phyloP scores from a whole-genome alignment of 257 asterid species.

The Penstemon davidsonii region DNA sequence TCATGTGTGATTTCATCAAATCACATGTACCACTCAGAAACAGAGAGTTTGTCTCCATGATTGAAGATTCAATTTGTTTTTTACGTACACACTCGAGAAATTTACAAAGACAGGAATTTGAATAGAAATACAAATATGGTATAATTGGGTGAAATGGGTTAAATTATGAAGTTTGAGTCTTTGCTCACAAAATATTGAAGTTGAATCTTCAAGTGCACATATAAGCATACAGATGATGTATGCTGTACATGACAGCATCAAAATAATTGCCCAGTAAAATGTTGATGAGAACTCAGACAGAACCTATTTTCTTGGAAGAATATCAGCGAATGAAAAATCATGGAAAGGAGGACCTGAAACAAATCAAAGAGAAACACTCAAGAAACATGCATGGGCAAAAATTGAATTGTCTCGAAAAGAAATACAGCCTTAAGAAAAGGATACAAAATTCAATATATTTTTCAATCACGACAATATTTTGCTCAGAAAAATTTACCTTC shows the following conservation, averaged over 20 bases:
- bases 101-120: no score
- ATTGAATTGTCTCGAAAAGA: not conserved
- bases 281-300: constrained; percentile 7
- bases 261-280: not conserved
- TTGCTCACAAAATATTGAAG: not conserved
- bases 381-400: not conserved
- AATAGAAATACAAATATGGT: no score
- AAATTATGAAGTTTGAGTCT: no score
- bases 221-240: not conserved
- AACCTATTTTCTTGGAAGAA: constrained; percentile 58
- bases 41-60: no score
- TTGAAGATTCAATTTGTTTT: no score
- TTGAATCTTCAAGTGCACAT: not conserved
- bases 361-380: constrained; percentile 21
- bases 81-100: no score
- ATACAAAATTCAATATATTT: not conserved
- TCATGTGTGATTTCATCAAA: no score
- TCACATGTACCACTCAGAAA: no score
- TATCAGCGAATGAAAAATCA: constrained; percentile 69
- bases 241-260: no score
- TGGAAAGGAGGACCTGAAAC: constrained; percentile 75
- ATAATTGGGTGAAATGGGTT: no score
- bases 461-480: not conserved
- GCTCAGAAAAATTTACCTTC: constrained; percentile 49
- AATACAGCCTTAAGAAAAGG: not conserved